Evolutionary conservation across 2,329 filamentous ascomycete species (phyloP).

Genomic region (Ophiocordyceps australis): DNA sequence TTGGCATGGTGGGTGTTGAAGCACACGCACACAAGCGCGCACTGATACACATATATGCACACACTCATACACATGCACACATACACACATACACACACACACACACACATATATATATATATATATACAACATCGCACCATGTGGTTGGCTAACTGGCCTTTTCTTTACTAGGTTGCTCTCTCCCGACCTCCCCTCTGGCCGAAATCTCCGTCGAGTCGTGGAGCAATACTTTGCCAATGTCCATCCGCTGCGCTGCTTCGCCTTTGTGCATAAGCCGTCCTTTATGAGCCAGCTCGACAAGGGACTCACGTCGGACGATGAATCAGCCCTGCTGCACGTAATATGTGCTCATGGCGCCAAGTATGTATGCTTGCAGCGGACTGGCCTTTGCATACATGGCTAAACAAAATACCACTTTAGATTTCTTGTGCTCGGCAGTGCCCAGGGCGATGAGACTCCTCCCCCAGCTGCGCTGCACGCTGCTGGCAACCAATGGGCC

Average conservation of each 20-base stretch:
- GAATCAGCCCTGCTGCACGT: conserved; percentile 17
- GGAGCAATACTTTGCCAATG: conserved; percentile 18
- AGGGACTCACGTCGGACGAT: conserved; percentile 15
- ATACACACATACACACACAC: too few species aligned
- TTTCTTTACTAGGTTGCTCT: conserved; percentile 11
- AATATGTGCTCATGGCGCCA: conserved; percentile 19
- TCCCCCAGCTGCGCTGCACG: conserved; percentile 11
- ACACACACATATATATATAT: too few species aligned
- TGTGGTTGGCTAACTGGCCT: not conserved
- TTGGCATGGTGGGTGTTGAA: too few species aligned
- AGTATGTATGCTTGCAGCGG: conserved; percentile 7
- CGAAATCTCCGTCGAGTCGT: conserved; percentile 16
- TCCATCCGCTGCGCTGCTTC: conserved; percentile 21
- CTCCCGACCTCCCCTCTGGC: conserved; percentile 12
- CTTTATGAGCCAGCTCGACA: conserved; percentile 18
- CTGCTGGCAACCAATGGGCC: conserved; percentile 19
- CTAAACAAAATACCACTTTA: conserved; percentile 5
- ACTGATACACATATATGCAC: too few species aligned
- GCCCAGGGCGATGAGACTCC: conserved; percentile 11
- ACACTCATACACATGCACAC: too few species aligned
- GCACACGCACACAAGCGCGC: too few species aligned
- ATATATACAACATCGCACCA: too few species aligned
- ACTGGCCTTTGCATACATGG: not conserved
- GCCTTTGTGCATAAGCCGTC: conserved; percentile 21
- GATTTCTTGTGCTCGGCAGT: conserved; percentile 14